A percentile compares a stretch with the other conserved stretches of the same genome.
phyloP scores from a whole-genome alignment of 176 grass and related monocot species.

The Bothriochloa decipiens region DNA sequence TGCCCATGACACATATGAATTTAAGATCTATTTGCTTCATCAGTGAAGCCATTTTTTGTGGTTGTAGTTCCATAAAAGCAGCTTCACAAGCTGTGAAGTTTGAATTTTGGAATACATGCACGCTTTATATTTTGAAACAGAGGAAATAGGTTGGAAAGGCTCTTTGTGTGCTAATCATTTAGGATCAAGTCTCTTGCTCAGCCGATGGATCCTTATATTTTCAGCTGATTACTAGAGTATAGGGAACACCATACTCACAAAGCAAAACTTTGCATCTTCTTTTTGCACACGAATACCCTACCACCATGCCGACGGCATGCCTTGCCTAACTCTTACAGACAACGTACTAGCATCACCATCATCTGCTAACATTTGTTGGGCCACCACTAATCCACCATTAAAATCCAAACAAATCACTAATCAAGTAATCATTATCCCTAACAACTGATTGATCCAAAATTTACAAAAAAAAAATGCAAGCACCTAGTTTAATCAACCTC shows the following conservation, averaged over 20 bases:
- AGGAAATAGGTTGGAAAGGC: too few relatives aligned
- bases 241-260: too few relatives aligned
- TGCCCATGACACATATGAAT: neutral
- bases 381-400: neutral
- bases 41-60: too few relatives aligned
- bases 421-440: conserved; percentile 4
- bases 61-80: too few relatives aligned
- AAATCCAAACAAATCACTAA: neutral
- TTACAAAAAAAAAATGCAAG: neutral
- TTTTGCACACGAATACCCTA: neutral
- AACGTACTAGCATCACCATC: neutral
- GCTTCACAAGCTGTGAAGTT: too few relatives aligned
- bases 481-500: neutral
- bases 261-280: neutral
- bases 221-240: too few relatives aligned
- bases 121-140: too few relatives aligned
- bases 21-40: too few relatives aligned
- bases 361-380: neutral
- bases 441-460: neutral
- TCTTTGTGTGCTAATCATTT: too few relatives aligned
- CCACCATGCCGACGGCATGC: neutral
- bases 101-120: too few relatives aligned
- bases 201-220: too few relatives aligned
- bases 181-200: too few relatives aligned
- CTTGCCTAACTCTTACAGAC: neutral